Evolutionary conservation across 768 basidiomycete species (phyloP).

Genomic region (Wakefieldia striispora): DNA sequence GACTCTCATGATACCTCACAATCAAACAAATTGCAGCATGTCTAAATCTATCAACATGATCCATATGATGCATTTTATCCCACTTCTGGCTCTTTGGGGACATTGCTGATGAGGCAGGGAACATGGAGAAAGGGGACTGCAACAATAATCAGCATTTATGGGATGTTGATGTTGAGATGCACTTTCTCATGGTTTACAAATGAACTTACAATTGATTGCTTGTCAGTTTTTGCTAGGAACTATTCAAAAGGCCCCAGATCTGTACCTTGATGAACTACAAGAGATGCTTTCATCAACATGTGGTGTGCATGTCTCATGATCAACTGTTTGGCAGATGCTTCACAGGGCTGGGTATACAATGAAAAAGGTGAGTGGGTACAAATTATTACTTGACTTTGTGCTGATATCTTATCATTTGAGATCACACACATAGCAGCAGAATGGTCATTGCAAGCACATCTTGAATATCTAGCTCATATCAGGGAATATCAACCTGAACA

Average conservation of each 20-base stretch:
- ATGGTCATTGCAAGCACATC: background rate
- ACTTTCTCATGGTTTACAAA: too few species aligned
- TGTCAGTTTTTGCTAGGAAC: background rate
- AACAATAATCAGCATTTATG: background rate
- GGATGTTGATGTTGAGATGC: background rate
- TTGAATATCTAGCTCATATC: too few species aligned
- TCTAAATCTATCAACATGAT: background rate
- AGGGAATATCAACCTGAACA: too few species aligned
- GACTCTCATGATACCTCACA: background rate
- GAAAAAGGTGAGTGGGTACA: background rate
- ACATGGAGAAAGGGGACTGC: background rate
- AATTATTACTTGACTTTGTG: too few species aligned
- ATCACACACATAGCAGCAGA: background rate
- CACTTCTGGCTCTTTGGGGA: background rate
- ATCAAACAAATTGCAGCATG: background rate
- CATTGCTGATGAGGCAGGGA: too few species aligned
- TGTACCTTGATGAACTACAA: constrained; percentile 1
- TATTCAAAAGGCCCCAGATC: background rate
- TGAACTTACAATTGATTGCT: too few species aligned
- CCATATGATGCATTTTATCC: background rate
- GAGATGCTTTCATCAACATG: background rate
- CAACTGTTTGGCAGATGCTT: background rate
- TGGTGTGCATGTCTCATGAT: background rate
- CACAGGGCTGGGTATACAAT: background rate
- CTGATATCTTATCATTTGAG: background rate